phyloP scores from a whole-genome alignment of 305 asterid species.

The Fraxinus ornus region DNA sequence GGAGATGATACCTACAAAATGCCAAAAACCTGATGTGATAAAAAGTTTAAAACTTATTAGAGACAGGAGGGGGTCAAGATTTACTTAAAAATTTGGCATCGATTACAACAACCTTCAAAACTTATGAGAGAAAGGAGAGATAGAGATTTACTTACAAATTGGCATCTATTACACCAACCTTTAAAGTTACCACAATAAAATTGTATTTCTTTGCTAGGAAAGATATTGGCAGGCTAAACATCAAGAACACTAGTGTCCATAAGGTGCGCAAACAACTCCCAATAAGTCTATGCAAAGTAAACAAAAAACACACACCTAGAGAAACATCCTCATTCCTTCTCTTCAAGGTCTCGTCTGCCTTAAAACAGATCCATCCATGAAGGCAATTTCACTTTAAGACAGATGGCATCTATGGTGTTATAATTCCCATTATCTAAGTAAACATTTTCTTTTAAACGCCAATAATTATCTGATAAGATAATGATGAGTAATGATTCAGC shows the following conservation, averaged over 20 bases:
- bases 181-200: not conserved
- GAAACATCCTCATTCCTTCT: slow-evolving; percentile 1
- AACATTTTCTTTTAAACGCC: not conserved
- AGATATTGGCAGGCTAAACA: not conserved
- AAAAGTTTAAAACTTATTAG: not conserved
- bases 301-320: not conserved
- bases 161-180: not conserved
- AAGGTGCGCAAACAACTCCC: not conserved
- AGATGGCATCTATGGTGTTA: not conserved
- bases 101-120: not conserved
- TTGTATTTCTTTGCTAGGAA: slow-evolving; percentile 1
- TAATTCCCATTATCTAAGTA: not conserved
- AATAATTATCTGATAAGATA: not conserved
- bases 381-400: not conserved
- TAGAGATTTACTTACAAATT: not conserved
- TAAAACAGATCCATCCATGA: not conserved
- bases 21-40: not conserved
- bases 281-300: not conserved
- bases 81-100: not conserved
- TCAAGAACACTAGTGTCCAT: not conserved
- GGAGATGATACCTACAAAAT: not conserved
- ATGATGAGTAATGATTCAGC: not conserved
- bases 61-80: not conserved
- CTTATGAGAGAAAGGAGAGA: not conserved
- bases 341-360: slow-evolving; percentile 2